Conservation (phyloP, 306 rosid species). For the Sindora glabra region DNA sequence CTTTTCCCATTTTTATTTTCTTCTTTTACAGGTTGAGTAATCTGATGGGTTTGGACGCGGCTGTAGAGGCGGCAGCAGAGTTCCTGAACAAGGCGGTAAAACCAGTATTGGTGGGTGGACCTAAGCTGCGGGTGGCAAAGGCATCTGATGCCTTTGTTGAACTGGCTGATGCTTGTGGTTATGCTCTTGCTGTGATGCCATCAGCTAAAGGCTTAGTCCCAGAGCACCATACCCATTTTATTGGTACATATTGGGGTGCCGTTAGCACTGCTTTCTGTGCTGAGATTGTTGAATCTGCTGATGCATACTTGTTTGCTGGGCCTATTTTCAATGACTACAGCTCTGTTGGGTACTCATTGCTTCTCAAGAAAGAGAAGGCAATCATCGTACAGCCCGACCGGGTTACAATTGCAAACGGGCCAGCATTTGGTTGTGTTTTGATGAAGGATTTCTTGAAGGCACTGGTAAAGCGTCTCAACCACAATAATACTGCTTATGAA, state of each 20-base stretch:
- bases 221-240: constrained; percentile 52
- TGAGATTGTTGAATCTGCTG: constrained; percentile 85
- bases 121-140: constrained; percentile 63
- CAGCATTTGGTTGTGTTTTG: constrained; percentile 81
- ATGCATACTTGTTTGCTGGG: constrained; percentile 81
- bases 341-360: constrained; percentile 83
- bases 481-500: constrained; percentile 53
- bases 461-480: constrained; percentile 60
- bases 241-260: constrained; percentile 87
- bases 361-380: constrained; percentile 66
- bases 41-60: constrained; percentile 66
- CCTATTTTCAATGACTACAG: constrained; percentile 85
- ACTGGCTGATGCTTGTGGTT: constrained; percentile 69
- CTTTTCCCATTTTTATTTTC: too few relatives aligned
- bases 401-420: constrained; percentile 76
- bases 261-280: constrained; percentile 67
- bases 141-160: constrained; percentile 62
- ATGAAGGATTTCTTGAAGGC: constrained; percentile 71
- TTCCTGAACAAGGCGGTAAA: constrained; percentile 78
- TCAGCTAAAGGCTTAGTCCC: constrained; percentile 78
- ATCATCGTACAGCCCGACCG: constrained; percentile 61
- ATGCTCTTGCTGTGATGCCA: constrained; percentile 77
- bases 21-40: constrained; percentile 50
- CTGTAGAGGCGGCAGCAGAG: constrained; percentile 74
- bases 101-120: constrained; percentile 75